These are phyloP conservation scores for Penicillium sp. DNA, from an alignment of 2,329 filamentous ascomycete species.

Conservation along the genomic window DNA sequence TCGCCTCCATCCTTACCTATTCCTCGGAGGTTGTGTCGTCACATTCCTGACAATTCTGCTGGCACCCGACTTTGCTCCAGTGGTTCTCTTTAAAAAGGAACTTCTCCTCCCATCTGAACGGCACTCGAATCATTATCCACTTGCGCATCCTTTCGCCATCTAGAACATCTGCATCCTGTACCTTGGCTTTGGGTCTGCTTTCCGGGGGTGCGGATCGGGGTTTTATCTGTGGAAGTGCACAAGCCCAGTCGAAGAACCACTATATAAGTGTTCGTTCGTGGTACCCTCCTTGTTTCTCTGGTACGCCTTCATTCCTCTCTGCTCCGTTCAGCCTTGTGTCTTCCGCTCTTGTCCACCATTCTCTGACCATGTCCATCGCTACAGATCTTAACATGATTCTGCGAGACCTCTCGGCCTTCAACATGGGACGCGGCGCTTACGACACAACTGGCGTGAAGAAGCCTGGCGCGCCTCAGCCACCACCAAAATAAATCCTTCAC, in stretches of 20 bases:
- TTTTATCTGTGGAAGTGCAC: constrained; percentile 10
- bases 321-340: background rate
- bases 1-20: constrained; percentile 11
- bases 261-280: constrained; percentile 21
- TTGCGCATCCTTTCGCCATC: constrained; percentile 23
- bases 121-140: constrained; percentile 24
- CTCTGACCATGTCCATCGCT: constrained; percentile 28
- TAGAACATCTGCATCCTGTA: constrained; percentile 14
- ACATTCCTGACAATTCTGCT: constrained; percentile 29
- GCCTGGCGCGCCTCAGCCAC: constrained; percentile 41
- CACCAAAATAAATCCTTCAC: constrained; percentile 29
- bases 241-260: constrained; percentile 7
- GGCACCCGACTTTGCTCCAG: constrained; percentile 18
- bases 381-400: constrained; percentile 38
- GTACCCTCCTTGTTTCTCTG: constrained; percentile 13
- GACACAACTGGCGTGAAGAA: constrained; percentile 49
- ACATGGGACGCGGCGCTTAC: constrained; percentile 49
- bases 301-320: constrained; percentile 12
- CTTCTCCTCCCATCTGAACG: constrained; percentile 32
- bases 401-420: constrained; percentile 37
- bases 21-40: constrained; percentile 20
- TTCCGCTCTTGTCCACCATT: background rate
- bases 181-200: constrained; percentile 6
- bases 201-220: constrained; percentile 20
- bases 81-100: constrained; percentile 33